phyloP scores from a whole-genome alignment of 1,139 yeast genomes.

The Yamadazyma friedrichii region DNA sequence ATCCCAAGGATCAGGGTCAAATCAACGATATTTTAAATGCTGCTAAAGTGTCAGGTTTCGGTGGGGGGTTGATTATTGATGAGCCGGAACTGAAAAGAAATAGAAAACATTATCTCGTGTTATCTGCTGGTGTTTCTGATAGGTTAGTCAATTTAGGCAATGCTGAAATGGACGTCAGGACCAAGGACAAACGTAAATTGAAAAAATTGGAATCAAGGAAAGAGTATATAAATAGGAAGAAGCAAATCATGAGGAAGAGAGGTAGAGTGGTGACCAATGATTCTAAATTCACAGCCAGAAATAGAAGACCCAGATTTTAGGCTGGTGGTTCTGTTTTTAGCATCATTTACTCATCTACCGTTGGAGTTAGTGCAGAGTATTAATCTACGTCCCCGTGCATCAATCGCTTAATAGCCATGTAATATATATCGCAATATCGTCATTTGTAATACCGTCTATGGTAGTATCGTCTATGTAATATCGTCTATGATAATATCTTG shows the following conservation, averaged over 20 bases:
- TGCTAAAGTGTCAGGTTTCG: slow-evolving; percentile 94
- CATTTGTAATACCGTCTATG: not conserved
- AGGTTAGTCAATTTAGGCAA: slow-evolving; percentile 72
- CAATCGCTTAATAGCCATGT: no score
- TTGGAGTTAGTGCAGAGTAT: no score
- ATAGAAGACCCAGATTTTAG: slow-evolving; percentile 81
- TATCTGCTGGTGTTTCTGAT: slow-evolving; percentile 82
- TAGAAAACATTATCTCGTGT: slow-evolving; percentile 83
- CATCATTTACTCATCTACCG: no score
- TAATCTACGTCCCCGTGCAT: no score
- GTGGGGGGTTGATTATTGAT: slow-evolving; percentile 92
- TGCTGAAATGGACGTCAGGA: slow-evolving; percentile 68
- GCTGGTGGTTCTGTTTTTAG: slow-evolving; percentile 1
- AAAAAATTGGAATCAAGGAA: slow-evolving; percentile 71
- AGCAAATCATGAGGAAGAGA: slow-evolving; percentile 87
- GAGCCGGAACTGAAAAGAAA: slow-evolving; percentile 92
- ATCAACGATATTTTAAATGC: slow-evolving; percentile 73
- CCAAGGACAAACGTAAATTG: slow-evolving; percentile 45
- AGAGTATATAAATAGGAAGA: slow-evolving; percentile 85
- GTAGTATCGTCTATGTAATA: no score
- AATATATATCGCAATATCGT: no score
- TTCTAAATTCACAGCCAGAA: slow-evolving; percentile 90
- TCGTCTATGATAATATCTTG: no score
- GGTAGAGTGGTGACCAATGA: slow-evolving; percentile 89
- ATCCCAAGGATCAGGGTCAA: slow-evolving; percentile 88